Conservation (phyloP, 2,329 filamentous ascomycete species). For the Verticillium nubilum region DNA sequence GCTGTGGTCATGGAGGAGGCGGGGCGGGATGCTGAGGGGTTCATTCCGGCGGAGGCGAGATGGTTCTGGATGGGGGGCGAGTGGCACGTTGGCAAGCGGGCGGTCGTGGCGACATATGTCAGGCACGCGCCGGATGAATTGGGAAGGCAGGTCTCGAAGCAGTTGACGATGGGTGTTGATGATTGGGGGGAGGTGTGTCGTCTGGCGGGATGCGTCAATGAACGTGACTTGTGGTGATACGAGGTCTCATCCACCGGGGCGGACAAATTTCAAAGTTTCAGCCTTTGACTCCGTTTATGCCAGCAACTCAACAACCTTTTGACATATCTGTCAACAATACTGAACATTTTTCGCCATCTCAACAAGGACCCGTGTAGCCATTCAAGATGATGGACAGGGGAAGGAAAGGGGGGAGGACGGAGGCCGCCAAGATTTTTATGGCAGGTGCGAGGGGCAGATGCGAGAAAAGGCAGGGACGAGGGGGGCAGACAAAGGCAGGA, state of each 20-base stretch:
- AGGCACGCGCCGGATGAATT: constrained; percentile 4
- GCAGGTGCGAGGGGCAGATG: not conserved
- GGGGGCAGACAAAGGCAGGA: not conserved
- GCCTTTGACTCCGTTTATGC: too few relatives aligned
- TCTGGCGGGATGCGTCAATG: not conserved
- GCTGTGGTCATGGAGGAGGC: constrained; percentile 13
- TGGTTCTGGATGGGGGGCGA: constrained; percentile 11
- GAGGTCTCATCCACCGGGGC: not conserved
- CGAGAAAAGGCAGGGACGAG: not conserved
- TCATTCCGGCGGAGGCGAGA: constrained; percentile 7
- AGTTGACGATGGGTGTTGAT: constrained; percentile 6
- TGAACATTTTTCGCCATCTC: not conserved
- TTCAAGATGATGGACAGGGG: not conserved
- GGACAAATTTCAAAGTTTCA: too few relatives aligned
- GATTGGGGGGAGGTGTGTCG: constrained; percentile 1
- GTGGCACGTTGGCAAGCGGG: constrained; percentile 1
- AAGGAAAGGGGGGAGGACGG: not conserved
- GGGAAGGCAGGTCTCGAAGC: not conserved
- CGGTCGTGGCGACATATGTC: constrained; percentile 6
- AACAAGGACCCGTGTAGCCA: too few relatives aligned
- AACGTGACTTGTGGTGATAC: not conserved
- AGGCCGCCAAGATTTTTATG: not conserved
- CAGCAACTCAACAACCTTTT: not conserved
- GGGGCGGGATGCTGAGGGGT: constrained; percentile 8
- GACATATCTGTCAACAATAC: not conserved